These are phyloP conservation scores for Rhizopogon sp. DNA, from an alignment of 768 basidiomycete genomes.

Conservation along the genomic window DNA sequence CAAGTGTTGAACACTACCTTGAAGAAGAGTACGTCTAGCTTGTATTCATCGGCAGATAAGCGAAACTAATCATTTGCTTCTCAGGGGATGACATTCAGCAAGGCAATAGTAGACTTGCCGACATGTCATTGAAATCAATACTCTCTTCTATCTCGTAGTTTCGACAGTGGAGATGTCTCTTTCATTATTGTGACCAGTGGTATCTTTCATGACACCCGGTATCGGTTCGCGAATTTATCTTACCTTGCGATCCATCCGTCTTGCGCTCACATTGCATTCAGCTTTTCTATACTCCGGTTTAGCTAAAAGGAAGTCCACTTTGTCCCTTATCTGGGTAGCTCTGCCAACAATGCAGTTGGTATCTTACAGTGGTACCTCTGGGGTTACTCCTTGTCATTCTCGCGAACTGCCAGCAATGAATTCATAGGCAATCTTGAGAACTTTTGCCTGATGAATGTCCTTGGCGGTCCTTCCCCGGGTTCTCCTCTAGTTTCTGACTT, in stretches of 20 bases:
- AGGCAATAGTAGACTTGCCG: constrained; percentile 8
- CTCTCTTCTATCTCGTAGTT: constrained; percentile 34
- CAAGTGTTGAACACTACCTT: background rate
- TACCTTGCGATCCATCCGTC: constrained; percentile 1
- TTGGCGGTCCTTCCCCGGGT: constrained; percentile 68
- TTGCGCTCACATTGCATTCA: constrained; percentile 18
- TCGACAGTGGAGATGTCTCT: constrained; percentile 66
- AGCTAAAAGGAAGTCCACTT: constrained; percentile 63
- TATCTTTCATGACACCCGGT: constrained; percentile 74
- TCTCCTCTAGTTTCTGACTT: constrained; percentile 78
- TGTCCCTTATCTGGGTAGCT: constrained; percentile 72
- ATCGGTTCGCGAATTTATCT: constrained; percentile 39
- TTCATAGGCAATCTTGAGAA: constrained; percentile 79
- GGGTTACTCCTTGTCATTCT: constrained; percentile 85
- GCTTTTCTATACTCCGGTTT: constrained; percentile 77
- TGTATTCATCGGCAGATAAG: background rate
- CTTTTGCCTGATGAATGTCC: constrained; percentile 71
- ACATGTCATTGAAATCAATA: constrained; percentile 4
- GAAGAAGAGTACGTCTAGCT: constrained; percentile 11
- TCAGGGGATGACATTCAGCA: constrained; percentile 18
- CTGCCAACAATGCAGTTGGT: constrained; percentile 67
- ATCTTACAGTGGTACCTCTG: constrained; percentile 82
- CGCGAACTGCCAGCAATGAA: constrained; percentile 65
- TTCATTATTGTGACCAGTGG: constrained; percentile 67
- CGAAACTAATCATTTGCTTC: constrained; percentile 1